Conservation (phyloP, 768 basidiomycete species). For the Kwoniella sp. region DNA sequence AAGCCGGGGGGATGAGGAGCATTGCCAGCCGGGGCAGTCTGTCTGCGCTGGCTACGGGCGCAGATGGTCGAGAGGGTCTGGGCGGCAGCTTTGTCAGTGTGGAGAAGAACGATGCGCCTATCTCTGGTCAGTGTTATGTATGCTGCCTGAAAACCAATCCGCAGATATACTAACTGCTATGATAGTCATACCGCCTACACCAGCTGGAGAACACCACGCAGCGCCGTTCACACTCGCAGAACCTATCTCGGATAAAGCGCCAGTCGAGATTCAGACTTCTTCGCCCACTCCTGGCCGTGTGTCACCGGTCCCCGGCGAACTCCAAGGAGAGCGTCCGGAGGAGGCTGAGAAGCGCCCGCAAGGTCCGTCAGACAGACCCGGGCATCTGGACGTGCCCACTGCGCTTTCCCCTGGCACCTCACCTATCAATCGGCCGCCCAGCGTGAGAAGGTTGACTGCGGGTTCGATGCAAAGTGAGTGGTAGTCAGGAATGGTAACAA, state of each 20-base stretch:
- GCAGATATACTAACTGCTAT: background rate
- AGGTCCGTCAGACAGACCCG: too few relatives aligned
- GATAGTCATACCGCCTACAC: constrained; percentile 21
- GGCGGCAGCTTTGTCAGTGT: constrained; percentile 45
- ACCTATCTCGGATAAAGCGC: constrained; percentile 3
- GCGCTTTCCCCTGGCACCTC: background rate
- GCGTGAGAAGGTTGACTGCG: constrained; percentile 1
- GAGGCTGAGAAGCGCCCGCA: background rate
- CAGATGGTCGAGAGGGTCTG: constrained; percentile 16
- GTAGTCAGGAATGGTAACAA: background rate
- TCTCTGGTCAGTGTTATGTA: constrained; percentile 18
- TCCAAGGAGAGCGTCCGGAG: too few relatives aligned
- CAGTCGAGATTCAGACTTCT: constrained; percentile 8
- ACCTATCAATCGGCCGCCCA: background rate
- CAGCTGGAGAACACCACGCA: background rate
- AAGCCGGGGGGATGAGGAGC: constrained; percentile 8
- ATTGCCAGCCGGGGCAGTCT: constrained; percentile 18
- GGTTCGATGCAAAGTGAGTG: constrained; percentile 8
- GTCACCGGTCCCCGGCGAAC: too few relatives aligned
- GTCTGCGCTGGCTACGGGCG: constrained; percentile 2
- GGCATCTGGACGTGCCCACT: too few relatives aligned
- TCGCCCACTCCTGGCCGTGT: too few relatives aligned
- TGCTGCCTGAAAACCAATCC: background rate
- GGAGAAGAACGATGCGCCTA: constrained; percentile 1
- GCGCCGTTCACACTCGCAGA: constrained; percentile 1